These are phyloP conservation scores for Chlorella sp. DNA, from an alignment of 139 green algal genomes.

Conservation along the genomic window DNA sequence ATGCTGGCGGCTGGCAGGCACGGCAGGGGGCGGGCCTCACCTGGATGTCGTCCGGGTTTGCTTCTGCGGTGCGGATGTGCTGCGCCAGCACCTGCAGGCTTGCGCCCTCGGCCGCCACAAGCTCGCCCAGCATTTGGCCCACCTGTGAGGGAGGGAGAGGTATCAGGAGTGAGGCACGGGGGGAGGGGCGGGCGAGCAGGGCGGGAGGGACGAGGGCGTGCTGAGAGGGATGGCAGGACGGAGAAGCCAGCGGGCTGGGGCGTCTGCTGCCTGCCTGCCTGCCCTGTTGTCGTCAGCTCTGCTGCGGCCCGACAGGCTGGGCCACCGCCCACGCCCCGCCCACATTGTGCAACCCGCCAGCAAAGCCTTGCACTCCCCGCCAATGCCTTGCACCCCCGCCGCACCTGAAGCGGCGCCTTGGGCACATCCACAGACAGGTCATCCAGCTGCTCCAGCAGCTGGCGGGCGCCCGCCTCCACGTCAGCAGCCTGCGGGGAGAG, in stretches of 20 bases:
- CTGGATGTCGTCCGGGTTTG: slow-evolving; percentile 34
- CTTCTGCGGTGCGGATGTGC: slow-evolving; percentile 44
- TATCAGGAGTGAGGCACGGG: neutral
- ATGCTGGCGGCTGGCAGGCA: neutral
- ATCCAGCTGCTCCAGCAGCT: slow-evolving; percentile 44
- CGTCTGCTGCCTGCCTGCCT: neutral
- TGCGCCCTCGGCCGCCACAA: slow-evolving; percentile 38
- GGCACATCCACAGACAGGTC: slow-evolving; percentile 49
- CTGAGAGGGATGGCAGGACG: too few species aligned
- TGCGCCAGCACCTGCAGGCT: slow-evolving; percentile 37
- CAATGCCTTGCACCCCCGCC: neutral
- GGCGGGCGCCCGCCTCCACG: slow-evolving; percentile 22
- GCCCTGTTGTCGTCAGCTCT: neutral
- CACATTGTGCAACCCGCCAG: neutral
- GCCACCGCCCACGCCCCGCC: neutral
- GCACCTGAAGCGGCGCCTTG: slow-evolving; percentile 48
- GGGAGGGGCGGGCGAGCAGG: neutral
- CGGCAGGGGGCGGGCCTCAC: neutral
- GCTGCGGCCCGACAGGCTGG: neutral
- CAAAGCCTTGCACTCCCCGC: neutral
- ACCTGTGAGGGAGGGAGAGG: slow-evolving; percentile 21
- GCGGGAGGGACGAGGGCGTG: neutral
- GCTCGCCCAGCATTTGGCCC: slow-evolving; percentile 39
- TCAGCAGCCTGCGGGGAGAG: neutral
- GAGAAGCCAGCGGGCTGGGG: neutral